phyloP scores from a whole-genome alignment of 2,329 filamentous ascomycete genomes.

The Alternaria tenuissima region DNA sequence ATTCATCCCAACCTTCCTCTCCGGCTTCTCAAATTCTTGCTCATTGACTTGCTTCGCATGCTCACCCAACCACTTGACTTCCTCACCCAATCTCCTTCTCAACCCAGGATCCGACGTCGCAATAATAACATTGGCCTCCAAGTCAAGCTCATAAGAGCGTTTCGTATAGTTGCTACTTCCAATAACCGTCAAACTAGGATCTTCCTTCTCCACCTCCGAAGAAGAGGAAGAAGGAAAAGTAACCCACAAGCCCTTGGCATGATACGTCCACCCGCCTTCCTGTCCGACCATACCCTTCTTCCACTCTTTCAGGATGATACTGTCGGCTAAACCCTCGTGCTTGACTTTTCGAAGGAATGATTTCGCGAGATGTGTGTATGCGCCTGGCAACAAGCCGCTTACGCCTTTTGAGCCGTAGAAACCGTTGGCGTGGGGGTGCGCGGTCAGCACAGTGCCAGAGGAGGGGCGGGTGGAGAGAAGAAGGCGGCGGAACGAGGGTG shows the following conservation, averaged over 20 bases:
- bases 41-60: constrained; percentile 73
- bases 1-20: constrained; percentile 83
- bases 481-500: constrained; percentile 79
- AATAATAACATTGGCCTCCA: constrained; percentile 88
- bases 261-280: constrained; percentile 92
- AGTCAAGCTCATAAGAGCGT: constrained; percentile 87
- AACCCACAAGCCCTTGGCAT: constrained; percentile 95
- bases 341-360: constrained; percentile 75
- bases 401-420: constrained; percentile 91
- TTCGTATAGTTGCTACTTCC: constrained; percentile 97
- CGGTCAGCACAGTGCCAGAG: constrained; percentile 85
- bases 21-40: constrained; percentile 80
- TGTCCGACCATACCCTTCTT: constrained; percentile 80
- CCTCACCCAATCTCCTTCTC: constrained; percentile 76
- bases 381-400: constrained; percentile 87
- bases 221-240: constrained; percentile 63
- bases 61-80: constrained; percentile 81
- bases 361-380: constrained; percentile 87
- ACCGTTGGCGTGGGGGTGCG: constrained; percentile 91
- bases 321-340: constrained; percentile 60
- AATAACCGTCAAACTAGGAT: constrained; percentile 81
- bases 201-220: constrained; percentile 34
- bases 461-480: constrained; percentile 76
- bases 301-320: constrained; percentile 87
- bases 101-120: constrained; percentile 79